phyloP scores from a whole-genome alignment of 805 yeast genomes.

The Blastobotrys attinorum region DNA sequence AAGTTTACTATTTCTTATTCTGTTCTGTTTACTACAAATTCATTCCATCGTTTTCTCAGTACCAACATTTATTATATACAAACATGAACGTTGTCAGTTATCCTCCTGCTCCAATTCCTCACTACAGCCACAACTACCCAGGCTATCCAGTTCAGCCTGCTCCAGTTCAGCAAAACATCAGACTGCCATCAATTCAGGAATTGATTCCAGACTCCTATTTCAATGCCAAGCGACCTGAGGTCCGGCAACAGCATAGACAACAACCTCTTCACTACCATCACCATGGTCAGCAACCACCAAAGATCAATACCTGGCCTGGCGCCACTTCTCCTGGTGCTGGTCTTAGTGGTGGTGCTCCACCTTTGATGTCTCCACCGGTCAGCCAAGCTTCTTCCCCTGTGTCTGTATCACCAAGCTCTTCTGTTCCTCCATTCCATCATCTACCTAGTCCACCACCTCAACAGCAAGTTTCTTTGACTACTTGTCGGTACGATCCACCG shows the following conservation, averaged over 20 bases:
- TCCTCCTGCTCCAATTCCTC: background rate
- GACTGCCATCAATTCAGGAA: background rate
- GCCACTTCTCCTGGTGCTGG: background rate
- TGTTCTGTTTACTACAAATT: too few species aligned
- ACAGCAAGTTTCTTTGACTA: conserved; percentile 2
- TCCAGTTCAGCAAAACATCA: background rate
- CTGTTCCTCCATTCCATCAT: background rate
- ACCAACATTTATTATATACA: background rate
- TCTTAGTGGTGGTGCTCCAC: background rate
- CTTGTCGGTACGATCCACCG: conserved; percentile 6
- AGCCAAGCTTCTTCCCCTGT: background rate
- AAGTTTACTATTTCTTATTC: too few species aligned
- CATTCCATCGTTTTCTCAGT: too few species aligned
- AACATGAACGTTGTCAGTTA: background rate
- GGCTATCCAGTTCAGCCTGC: background rate
- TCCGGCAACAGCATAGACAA: too few species aligned
- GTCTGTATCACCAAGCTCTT: background rate
- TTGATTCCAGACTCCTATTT: background rate
- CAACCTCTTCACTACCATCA: too few species aligned
- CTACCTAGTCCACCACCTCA: conserved; percentile 2
- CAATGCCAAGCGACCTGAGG: background rate
- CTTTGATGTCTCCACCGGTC: background rate
- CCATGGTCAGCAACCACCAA: background rate
- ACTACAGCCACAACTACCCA: background rate
- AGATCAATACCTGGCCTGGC: too few species aligned